Evolutionary conservation across 805 yeast species (phyloP), one percentile per base, ranked within the genome.

Genomic region (Saccharomycopsis fibuligera): DNA sequence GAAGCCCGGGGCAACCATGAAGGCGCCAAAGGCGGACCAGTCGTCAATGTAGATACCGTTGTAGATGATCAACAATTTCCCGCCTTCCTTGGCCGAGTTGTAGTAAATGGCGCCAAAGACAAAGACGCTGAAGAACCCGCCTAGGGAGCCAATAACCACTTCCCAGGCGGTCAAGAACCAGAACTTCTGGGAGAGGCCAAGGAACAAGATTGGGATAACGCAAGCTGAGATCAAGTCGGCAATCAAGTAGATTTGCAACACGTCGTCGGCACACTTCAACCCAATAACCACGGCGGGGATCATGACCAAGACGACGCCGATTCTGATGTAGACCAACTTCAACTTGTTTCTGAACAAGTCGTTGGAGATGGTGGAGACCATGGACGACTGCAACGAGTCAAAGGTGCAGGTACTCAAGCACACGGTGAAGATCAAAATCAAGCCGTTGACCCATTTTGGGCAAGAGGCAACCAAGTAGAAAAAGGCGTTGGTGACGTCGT

Each of bases 1-100:
- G 24, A 91, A 95, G 36, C 81, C 72, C 4, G 96, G 96, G 1
- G 96, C 93, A 54, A 83, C 85, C 5, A 86, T 91, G 65, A 90
- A 90, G 1, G 96, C 96, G 22, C 96, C 97, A 68, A 90, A 90
- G 0, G 95, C 81, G 58, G 95, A 86, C 96, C 96, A 90, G 61
- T 90, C 96, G 44, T 74, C 76, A 53, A 74, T 69, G 60, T 90
- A 90, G 24, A 90, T 68, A 39, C 97, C 96, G 58, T 84, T 80
- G 79, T 82, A 77, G 46, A 90, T 72, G 50, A 90, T 68, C 45
- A 90, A 67, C 45, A 90, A 71, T 53, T 73, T 73, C 16, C 84
- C 96, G 58, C 96, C 97, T 52, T 81, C 86, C 46, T 67, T 64
- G 8, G 95, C 91, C 59, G 68, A 39, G 31, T 72, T 76, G 61